Percentiles rank a stretch among this genome's conserved stretches.
phyloP scores from a whole-genome alignment of 495 filamentous ascomycete species.

The Penicillium salamii region DNA sequence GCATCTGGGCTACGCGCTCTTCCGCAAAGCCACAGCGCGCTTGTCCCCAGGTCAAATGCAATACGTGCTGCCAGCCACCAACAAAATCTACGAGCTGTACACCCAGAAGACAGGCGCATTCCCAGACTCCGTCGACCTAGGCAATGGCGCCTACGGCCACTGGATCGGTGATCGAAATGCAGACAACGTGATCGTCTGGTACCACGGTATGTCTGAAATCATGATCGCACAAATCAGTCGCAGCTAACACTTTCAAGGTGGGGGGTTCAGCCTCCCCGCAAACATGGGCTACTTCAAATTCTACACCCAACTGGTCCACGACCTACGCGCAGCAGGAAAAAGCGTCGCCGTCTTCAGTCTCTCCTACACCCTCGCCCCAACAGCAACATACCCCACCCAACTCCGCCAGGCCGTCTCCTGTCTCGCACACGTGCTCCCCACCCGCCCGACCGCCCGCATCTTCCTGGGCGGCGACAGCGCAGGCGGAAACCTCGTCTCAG shows the following conservation, averaged over 20 bases:
- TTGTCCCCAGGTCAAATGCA: conserved; percentile 34
- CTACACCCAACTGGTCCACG: conserved; percentile 42
- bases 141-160: conserved; percentile 52
- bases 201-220: conserved; percentile 45
- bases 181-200: conserved; percentile 56
- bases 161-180: conserved; percentile 57
- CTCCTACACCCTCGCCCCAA: conserved; percentile 59
- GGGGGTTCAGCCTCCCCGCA: conserved; percentile 56
- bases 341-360: conserved; percentile 50
- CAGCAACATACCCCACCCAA: conserved; percentile 56
- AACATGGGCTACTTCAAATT: conserved; percentile 51
- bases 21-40: conserved; percentile 33
- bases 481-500: conserved; percentile 57
- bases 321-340: conserved; percentile 32
- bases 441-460: conserved; percentile 40
- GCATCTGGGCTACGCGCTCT: conserved; percentile 39
- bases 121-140: conserved; percentile 48
- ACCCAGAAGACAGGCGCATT: conserved; percentile 39
- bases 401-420: conserved; percentile 53
- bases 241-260: conserved; percentile 35
- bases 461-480: conserved; percentile 64
- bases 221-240: background rate
- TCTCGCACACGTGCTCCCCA: conserved; percentile 49
- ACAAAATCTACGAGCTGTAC: conserved; percentile 47
- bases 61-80: conserved; percentile 37